Percentiles rank a stretch among this genome's conserved stretches.
Evolutionary conservation across 495 filamentous ascomycete species (phyloP).

Genomic region (Penicillium paxilli): DNA sequence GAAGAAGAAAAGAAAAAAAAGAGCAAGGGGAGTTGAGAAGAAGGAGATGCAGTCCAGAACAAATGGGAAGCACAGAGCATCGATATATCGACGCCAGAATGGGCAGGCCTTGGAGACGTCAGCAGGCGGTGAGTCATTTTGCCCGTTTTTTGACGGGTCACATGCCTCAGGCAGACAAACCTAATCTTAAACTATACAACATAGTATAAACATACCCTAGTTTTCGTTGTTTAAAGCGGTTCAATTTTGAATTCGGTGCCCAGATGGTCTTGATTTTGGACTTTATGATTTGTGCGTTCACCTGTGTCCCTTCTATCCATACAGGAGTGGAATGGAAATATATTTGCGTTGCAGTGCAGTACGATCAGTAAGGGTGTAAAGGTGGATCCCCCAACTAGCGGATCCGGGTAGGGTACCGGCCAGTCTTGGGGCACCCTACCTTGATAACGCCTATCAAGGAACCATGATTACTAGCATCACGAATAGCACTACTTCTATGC

Average conservation of each 20-base stretch:
- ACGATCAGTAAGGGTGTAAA: slow-evolving; percentile 8
- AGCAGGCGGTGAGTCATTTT: slow-evolving; percentile 25
- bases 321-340: not conserved
- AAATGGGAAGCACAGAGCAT: slow-evolving; percentile 17
- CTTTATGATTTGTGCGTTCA: slow-evolving; percentile 4
- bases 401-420: no score
- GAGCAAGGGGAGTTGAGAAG: slow-evolving; percentile 22
- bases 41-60: slow-evolving; percentile 17
- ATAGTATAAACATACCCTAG: no score
- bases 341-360: not conserved
- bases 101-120: slow-evolving; percentile 20
- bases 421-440: slow-evolving; percentile 16
- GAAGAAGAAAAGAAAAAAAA: slow-evolving; percentile 14
- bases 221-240: no score
- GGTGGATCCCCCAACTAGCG: slow-evolving; percentile 7
- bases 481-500: no score
- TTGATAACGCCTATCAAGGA: slow-evolving; percentile 18
- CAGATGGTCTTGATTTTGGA: no score
- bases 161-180: not conserved
- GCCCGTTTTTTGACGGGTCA: slow-evolving; percentile 6
- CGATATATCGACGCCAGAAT: not conserved
- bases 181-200: no score
- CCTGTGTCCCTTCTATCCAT: no score
- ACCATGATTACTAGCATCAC: no score
- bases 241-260: no score